These are phyloP conservation scores for Talaromyces sp. DNA, from an alignment of 2,329 filamentous ascomycete genomes.

Conservation along the genomic window DNA sequence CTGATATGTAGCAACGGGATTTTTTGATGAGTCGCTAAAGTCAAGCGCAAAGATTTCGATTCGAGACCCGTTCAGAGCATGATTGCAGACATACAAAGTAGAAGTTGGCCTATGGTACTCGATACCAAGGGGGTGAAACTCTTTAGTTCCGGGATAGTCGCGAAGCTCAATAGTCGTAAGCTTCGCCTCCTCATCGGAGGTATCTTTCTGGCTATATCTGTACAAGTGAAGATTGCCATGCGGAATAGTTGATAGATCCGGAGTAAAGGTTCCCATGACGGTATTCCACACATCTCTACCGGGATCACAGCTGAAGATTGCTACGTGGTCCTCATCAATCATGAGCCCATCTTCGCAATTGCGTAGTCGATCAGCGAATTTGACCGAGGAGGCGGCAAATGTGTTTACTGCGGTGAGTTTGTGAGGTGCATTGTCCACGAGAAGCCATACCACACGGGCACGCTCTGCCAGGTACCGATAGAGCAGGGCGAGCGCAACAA, in stretches of 20 bases:
- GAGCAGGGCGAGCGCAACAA: background rate
- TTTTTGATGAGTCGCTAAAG: background rate
- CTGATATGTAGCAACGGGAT: constrained; percentile 11
- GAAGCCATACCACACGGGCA: constrained; percentile 6
- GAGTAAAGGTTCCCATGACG: constrained; percentile 18
- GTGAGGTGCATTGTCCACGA: constrained; percentile 18
- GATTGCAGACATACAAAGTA: constrained; percentile 21
- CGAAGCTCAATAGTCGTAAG: constrained; percentile 16
- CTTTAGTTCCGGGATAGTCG: constrained; percentile 1
- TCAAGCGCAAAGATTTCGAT: constrained; percentile 21
- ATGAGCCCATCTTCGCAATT: constrained; percentile 23
- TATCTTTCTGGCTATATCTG: background rate
- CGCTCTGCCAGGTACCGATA: background rate
- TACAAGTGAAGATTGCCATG: constrained; percentile 11
- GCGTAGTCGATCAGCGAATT: constrained; percentile 19
- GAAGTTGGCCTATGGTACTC: constrained; percentile 18
- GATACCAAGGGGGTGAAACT: constrained; percentile 21
- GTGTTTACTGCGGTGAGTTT: constrained; percentile 14
- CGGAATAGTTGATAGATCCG: constrained; percentile 2
- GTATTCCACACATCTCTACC: constrained; percentile 18
- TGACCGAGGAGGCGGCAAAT: constrained; percentile 12
- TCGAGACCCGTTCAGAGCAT: constrained; percentile 18
- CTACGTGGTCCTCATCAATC: constrained; percentile 13
- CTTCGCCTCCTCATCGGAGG: background rate
- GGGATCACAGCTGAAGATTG: constrained; percentile 19